Conservation (phyloP, 2,329 filamentous ascomycete genomes). For the Trematosphaeria pertusa region DNA sequence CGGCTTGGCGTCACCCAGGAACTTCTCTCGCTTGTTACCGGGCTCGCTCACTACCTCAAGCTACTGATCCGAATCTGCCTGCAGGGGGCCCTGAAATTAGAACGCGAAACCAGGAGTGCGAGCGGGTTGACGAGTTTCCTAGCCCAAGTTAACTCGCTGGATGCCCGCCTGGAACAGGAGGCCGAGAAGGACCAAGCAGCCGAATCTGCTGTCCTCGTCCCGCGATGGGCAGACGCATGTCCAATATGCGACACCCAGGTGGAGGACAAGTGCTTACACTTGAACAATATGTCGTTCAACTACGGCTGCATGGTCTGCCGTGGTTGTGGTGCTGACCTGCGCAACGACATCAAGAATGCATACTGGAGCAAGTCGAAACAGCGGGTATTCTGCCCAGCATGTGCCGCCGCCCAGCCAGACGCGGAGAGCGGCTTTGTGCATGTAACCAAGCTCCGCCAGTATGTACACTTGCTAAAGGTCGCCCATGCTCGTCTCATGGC, state of each 20-base stretch:
- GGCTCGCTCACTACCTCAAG: slow-evolving; percentile 95
- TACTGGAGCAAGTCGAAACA: slow-evolving; percentile 72
- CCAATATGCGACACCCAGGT: slow-evolving; percentile 82
- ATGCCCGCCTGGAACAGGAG: slow-evolving; percentile 54
- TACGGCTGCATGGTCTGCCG: slow-evolving; percentile 74
- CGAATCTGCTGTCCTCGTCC: slow-evolving; percentile 53
- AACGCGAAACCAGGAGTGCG: slow-evolving; percentile 78
- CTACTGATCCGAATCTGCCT: slow-evolving; percentile 96
- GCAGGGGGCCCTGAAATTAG: slow-evolving; percentile 88
- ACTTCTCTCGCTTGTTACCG: slow-evolving; percentile 94
- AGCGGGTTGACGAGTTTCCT: slow-evolving; percentile 84
- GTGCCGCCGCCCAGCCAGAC: slow-evolving; percentile 65
- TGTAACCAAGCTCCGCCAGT: slow-evolving; percentile 89
- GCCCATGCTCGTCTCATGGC: slow-evolving; percentile 88
- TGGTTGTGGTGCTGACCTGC: slow-evolving; percentile 77
- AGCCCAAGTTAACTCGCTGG: slow-evolving; percentile 82
- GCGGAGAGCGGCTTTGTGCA: slow-evolving; percentile 70
- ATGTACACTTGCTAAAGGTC: slow-evolving; percentile 89
- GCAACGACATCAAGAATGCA: slow-evolving; percentile 71
- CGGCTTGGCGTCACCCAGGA: slow-evolving; percentile 97
- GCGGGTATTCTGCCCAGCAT: slow-evolving; percentile 74
- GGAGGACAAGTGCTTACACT: slow-evolving; percentile 88
- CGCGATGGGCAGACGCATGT: slow-evolving; percentile 74
- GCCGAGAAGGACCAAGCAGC: slow-evolving; percentile 48
- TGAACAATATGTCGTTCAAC: slow-evolving; percentile 82